Percentiles rank a stretch among this genome's conserved stretches.
Conservation (phyloP, 768 basidiomycete species). For the Rhodotorula kratochvilovae region DNA sequence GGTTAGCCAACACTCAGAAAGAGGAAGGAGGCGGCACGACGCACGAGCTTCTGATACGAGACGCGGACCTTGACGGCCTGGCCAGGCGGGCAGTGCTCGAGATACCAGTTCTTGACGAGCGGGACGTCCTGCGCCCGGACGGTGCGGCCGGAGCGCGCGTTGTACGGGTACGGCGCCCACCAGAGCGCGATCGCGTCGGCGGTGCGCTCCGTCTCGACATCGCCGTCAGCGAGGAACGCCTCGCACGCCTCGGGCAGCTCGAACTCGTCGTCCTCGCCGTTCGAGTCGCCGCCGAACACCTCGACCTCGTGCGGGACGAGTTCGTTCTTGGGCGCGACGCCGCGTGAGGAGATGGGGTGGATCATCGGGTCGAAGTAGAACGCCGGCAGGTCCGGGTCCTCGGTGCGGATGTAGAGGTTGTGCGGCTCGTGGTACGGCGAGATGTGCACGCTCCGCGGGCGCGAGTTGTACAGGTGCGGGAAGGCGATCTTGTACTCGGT, state of each 20-base stretch:
- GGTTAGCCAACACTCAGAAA: no score
- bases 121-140: constrained; percentile 92
- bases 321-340: constrained; percentile 69
- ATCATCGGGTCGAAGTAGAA: constrained; percentile 99
- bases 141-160: constrained; percentile 83
- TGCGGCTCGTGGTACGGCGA: constrained; percentile 89
- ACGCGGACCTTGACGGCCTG: constrained; percentile 98
- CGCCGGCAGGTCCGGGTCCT: constrained; percentile 97
- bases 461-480: constrained; percentile 96
- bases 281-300: constrained; percentile 74
- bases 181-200: constrained; percentile 95
- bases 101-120: constrained; percentile 95
- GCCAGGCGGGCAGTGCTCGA: constrained; percentile 94
- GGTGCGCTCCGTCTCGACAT: constrained; percentile 73
- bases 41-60: constrained; percentile 91
- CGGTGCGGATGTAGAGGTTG: constrained; percentile 97
- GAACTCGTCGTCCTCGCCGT: constrained; percentile 66
- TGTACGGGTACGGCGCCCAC: constrained; percentile 98
- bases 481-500: constrained; percentile 99
- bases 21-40: constrained; percentile 2
- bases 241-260: constrained; percentile 69
- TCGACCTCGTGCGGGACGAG: constrained; percentile 81
- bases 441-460: constrained; percentile 88
- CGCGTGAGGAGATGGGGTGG: constrained; percentile 91
- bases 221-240: constrained; percentile 70